Percentiles rank a stretch among this genome's conserved stretches.
These are phyloP conservation scores for Begonia loranthoides DNA, from an alignment of 306 rosid genomes.

Conservation along the genomic window DNA sequence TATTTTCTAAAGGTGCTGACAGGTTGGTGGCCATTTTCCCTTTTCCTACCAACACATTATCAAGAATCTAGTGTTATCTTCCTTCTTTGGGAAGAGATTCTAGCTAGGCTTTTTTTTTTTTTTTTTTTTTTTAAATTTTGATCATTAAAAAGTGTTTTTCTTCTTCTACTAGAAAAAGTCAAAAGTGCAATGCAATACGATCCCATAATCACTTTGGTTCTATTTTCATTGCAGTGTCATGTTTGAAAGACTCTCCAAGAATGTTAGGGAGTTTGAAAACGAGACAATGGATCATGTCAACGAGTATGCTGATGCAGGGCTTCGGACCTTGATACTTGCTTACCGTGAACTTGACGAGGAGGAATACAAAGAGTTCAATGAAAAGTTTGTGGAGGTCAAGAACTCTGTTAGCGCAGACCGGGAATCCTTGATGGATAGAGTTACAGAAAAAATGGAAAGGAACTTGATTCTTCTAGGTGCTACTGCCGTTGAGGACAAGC, in stretches of 20 bases:
- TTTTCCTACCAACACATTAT: no score
- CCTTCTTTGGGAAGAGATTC: no score
- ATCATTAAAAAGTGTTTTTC: no score
- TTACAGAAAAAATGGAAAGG: constrained; percentile 58
- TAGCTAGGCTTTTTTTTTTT: no score
- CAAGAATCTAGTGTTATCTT: no score
- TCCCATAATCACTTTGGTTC: no score
- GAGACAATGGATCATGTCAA: constrained; percentile 54
- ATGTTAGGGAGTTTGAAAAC: constrained; percentile 59
- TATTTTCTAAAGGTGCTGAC: constrained; percentile 94
- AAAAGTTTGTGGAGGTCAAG: constrained; percentile 39
- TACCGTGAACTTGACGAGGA: constrained; percentile 66
- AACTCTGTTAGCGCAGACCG: constrained; percentile 49
- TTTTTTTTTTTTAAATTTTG: no score
- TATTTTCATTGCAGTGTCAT: constrained; percentile 52
- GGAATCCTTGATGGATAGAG: constrained; percentile 49
- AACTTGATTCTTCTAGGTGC: constrained; percentile 82
- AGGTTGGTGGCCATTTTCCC: constrained; percentile 37
- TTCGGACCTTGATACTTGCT: constrained; percentile 78
- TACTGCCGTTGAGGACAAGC: constrained; percentile 98
- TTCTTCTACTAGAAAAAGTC: no score
- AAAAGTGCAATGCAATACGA: no score
- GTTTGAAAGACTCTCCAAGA: constrained; percentile 68
- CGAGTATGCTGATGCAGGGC: constrained; percentile 79
- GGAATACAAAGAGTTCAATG: constrained; percentile 45